Conservation (phyloP, 2,329 filamentous ascomycete genomes). For the Exophiala viscosa region DNA sequence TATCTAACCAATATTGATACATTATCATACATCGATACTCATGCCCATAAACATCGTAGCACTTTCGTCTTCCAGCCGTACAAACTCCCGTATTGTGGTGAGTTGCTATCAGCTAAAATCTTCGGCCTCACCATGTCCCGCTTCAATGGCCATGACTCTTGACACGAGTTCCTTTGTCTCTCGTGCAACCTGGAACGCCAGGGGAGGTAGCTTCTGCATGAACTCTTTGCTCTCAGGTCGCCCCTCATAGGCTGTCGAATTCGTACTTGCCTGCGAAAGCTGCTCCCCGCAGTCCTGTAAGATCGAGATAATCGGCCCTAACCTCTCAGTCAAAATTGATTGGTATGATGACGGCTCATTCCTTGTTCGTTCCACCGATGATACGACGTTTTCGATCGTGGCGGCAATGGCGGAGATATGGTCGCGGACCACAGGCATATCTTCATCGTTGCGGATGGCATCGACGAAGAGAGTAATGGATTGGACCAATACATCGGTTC, state of each 20-base stretch:
- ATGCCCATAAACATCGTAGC: neutral
- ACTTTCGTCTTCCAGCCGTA: neutral
- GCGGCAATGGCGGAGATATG: constrained; percentile 68
- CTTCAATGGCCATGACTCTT: constrained; percentile 41
- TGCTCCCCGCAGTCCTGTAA: constrained; percentile 63
- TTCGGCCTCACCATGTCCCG: constrained; percentile 31
- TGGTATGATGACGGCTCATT: constrained; percentile 43
- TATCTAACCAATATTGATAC: constrained; percentile 3
- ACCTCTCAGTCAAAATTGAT: constrained; percentile 42
- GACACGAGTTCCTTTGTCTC: constrained; percentile 72
- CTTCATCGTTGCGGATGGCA: constrained; percentile 63
- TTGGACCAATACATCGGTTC: constrained; percentile 73
- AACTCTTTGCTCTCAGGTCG: constrained; percentile 52
- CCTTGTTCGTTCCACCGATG: constrained; percentile 59
- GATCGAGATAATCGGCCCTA: constrained; percentile 39
- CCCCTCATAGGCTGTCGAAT: constrained; percentile 58
- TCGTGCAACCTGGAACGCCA: constrained; percentile 81
- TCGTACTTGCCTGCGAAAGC: constrained; percentile 61
- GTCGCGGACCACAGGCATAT: constrained; percentile 62
- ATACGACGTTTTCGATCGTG: constrained; percentile 67
- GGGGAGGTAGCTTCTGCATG: constrained; percentile 69
- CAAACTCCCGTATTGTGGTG: neutral
- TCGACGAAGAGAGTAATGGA: constrained; percentile 78
- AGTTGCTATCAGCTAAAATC: constrained; percentile 29
- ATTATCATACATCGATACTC: constrained; percentile 8